phyloP scores from a whole-genome alignment of 2,329 filamentous ascomycete species.

The Westerdykella sp. region DNA sequence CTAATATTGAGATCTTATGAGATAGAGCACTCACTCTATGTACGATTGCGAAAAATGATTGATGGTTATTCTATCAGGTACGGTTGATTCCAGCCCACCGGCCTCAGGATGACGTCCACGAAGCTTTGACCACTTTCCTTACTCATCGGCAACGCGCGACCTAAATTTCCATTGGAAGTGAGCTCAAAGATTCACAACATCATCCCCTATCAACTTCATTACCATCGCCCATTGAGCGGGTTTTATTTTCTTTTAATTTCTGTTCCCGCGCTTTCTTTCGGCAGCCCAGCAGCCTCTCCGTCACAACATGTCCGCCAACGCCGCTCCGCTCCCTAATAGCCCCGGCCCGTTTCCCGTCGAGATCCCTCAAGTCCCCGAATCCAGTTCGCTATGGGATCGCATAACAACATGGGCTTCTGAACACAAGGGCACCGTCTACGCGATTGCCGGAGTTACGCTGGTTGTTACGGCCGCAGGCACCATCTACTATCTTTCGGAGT shows the following conservation, averaged over 20 bases:
- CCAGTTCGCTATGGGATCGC: constrained; percentile 78
- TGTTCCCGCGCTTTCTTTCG: constrained; percentile 1
- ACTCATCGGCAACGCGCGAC: constrained; percentile 4
- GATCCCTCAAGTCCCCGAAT: constrained; percentile 39
- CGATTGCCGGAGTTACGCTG: constrained; percentile 87
- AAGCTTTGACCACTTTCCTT: constrained; percentile 10
- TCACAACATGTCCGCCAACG: constrained; percentile 26
- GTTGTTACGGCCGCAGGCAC: constrained; percentile 87
- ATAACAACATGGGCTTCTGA: constrained; percentile 88
- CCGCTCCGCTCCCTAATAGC: constrained; percentile 22
- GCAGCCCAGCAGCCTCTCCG: neutral
- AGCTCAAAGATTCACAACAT: constrained; percentile 4
- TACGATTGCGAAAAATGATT: too few species aligned
- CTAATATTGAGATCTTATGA: too few species aligned
- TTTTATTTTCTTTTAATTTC: constrained; percentile 5
- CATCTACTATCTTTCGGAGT: constrained; percentile 76
- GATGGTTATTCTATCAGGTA: neutral
- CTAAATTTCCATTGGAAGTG: constrained; percentile 13
- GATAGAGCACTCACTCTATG: too few species aligned
- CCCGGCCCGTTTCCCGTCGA: constrained; percentile 33
- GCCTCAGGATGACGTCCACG: constrained; percentile 6
- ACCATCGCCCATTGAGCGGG: constrained; percentile 14
- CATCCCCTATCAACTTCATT: constrained; percentile 11
- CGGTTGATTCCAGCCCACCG: too few species aligned
- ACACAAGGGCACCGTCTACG: constrained; percentile 93